Evolutionary conservation across 768 basidiomycete species (phyloP).

Genomic region (Leccinellum luteum): DNA sequence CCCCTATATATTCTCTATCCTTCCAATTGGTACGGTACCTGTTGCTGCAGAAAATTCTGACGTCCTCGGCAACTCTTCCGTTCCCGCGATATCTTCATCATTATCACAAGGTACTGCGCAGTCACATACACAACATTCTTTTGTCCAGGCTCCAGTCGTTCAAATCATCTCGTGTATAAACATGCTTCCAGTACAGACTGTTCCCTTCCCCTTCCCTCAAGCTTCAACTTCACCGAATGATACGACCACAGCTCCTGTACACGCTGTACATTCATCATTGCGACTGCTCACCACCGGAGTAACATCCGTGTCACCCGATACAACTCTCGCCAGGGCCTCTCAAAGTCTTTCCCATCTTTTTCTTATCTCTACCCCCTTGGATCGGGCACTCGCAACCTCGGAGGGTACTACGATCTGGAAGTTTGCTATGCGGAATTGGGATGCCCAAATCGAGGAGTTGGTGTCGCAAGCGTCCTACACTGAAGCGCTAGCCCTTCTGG

Average conservation of each 20-base stretch:
- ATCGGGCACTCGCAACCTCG: slow-evolving; percentile 56
- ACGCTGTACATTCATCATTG: slow-evolving; percentile 44
- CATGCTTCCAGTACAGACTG: slow-evolving; percentile 54
- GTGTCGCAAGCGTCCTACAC: slow-evolving; percentile 63
- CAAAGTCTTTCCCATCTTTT: slow-evolving; percentile 44
- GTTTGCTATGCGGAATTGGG: slow-evolving; percentile 69
- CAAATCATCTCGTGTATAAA: slow-evolving; percentile 74
- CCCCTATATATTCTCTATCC: slow-evolving; percentile 74
- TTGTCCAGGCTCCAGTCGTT: slow-evolving; percentile 56
- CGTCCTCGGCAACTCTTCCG: slow-evolving; percentile 15
- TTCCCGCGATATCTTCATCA: slow-evolving; percentile 11
- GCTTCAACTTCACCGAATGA: slow-evolving; percentile 18
- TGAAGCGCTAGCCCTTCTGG: slow-evolving; percentile 79
- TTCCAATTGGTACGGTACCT: slow-evolving; percentile 65
- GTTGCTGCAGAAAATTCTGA: slow-evolving; percentile 21
- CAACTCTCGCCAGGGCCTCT: slow-evolving; percentile 15
- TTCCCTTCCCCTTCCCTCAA: slow-evolving; percentile 61
- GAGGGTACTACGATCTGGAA: slow-evolving; percentile 83
- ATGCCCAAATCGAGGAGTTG: slow-evolving; percentile 82
- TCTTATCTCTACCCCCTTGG: slow-evolving; percentile 70
- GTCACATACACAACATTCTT: slow-evolving; percentile 28
- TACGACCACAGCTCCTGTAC: not conserved
- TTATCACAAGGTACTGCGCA: slow-evolving; percentile 23
- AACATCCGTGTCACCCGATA: slow-evolving; percentile 49
- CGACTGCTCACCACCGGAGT: slow-evolving; percentile 48